Evolutionary conservation across 352 stramenopile genomes (phyloP), one percentile per base, ranked within the genome.

Genomic region (Phytophthora meadii): DNA sequence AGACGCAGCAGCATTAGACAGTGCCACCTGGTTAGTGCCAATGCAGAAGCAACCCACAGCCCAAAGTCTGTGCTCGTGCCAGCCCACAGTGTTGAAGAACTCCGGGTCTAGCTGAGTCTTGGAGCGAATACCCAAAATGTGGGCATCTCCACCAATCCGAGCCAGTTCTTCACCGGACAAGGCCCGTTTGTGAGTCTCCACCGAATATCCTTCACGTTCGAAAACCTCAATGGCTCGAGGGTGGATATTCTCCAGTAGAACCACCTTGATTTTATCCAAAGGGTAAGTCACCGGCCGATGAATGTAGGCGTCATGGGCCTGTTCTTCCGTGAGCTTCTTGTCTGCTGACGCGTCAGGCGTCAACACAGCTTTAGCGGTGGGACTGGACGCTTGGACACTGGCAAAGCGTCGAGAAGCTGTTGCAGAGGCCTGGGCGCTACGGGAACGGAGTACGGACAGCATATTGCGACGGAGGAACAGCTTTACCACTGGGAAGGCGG

Each of bases 201-300:
- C 79, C 10, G 66, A 77, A 72, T 90, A 94, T 2, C 84, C 84
- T 68, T 94, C 83, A 30, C 79, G 81, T 72, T 90, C 75, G 65
- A 94, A 94, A 7, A 92, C 84, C 36, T 92, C 59, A 12, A 87
- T 81, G 25, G 86, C 83, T 14, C 82, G 82, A 46, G 86, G 86
- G 69, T 94, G 86, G 72, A 94, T 94, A 58, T 94, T 94, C 56
- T 94, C 86, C 45, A 94, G 64, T 42, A 94, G 72, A 37, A 94
- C 86, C 32, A 94, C 86, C 69, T 94, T 94, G 57, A 92, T 78
- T 72, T 92, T 92, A 58, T 92, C 70, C 22, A 93, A 69, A 15
- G 85, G 85, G 54, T 88, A 92, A 46, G 82, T 89, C 67, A 91
- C 84, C 9, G 82, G 81, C 1, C 85, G 85, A n/a, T 78, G 56